These are phyloP conservation scores for Xylariaceae sp. DNA, from an alignment of 2,329 filamentous ascomycete species.

Conservation along the genomic window DNA sequence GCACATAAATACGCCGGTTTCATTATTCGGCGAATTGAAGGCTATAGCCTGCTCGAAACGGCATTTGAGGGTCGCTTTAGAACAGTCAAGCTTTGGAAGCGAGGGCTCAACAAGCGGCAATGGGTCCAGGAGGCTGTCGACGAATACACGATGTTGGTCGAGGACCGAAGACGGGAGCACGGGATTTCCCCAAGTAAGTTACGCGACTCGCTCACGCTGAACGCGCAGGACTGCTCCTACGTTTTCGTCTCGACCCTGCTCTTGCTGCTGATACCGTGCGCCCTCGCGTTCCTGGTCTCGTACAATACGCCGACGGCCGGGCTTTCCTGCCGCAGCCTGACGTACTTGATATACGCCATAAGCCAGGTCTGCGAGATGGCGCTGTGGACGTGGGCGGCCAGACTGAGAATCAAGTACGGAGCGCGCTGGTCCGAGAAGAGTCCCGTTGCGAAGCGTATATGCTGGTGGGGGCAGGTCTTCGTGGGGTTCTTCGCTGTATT, in stretches of 20 bases:
- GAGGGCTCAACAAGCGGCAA: conserved; percentile 36
- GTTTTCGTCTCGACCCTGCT: conserved; percentile 26
- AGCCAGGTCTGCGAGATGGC: conserved; percentile 38
- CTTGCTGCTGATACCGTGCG: conserved; percentile 32
- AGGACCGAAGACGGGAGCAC: too few relatives aligned
- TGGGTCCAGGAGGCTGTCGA: conserved; percentile 37
- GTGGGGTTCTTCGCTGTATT: conserved; percentile 37
- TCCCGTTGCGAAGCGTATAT: conserved; percentile 32
- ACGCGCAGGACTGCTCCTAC: conserved; percentile 28
- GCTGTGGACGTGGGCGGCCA: conserved; percentile 34
- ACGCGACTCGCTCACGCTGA: conserved; percentile 24
- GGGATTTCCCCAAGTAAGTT: conserved; percentile 18
- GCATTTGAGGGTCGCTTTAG: conserved; percentile 34
- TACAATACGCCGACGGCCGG: conserved; percentile 39
- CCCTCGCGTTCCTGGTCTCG: conserved; percentile 39
- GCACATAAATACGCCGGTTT: conserved; percentile 8
- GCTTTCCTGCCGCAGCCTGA: conserved; percentile 39
- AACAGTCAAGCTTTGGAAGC: conserved; percentile 39
- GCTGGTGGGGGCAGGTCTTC: conserved; percentile 37
- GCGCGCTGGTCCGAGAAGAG: conserved; percentile 30
- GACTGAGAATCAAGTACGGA: conserved; percentile 32
- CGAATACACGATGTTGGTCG: conserved; percentile 24
- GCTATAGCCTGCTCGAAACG: conserved; percentile 32
- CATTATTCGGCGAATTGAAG: conserved; percentile 22
- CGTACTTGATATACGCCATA: conserved; percentile 39